Base-by-base conservation (phyloP, 2,329 filamentous ascomycete species). In the Fragosphaeria purpurea region DNA sequence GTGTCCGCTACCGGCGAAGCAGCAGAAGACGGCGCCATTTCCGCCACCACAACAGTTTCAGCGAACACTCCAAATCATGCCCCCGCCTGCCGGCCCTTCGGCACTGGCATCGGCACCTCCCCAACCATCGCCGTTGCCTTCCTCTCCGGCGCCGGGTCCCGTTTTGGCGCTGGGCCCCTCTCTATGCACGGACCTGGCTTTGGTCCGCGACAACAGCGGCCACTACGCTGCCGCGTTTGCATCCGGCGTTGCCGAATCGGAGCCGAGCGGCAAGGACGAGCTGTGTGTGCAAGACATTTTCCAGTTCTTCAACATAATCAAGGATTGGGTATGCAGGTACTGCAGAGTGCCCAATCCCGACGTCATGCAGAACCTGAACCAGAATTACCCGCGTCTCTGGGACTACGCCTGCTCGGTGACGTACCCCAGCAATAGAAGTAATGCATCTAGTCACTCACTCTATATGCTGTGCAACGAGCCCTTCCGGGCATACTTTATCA, bases 391-490 rank as follows among this genome's bases (percentile, higher is more conserved):
- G 2, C 48, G 51, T 5, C 56, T 71, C 0, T 71, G 67, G 68
- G 55, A 59, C 3, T 70, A 64, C 51, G 67, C 70, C 56, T 61
- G 64, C 53, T 57, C 57, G 6, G 59, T 65, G 4, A 61, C 63
- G 0, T 63, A 65, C 49, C 57, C 58, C 2, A 52, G 53, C 41
- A 54, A 57, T 41, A 46, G 50, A 6, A 50, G 53, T 30, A 61
- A 65, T 30, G 57, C 63, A 2, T 57, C 63, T 5, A 62, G 57
- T 10, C 63, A 69, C 46, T 60, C 64, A 0, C 53, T 59, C 42
- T 59, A 57, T 41, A 59, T 72, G 8, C 57, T 71, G 0, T 53
- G 56, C n/a, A 62, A 67, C 50, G 50, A 52, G 5, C 54, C 54
- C 4, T 57, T 60, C 3, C 62, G 68, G 12, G 53, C 55, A 3